A percentile compares a stretch with the other conserved stretches of the same genome.
These are phyloP conservation scores for Plasmopara viticola DNA, from an alignment of 352 stramenopile species.

Conservation along the genomic window DNA sequence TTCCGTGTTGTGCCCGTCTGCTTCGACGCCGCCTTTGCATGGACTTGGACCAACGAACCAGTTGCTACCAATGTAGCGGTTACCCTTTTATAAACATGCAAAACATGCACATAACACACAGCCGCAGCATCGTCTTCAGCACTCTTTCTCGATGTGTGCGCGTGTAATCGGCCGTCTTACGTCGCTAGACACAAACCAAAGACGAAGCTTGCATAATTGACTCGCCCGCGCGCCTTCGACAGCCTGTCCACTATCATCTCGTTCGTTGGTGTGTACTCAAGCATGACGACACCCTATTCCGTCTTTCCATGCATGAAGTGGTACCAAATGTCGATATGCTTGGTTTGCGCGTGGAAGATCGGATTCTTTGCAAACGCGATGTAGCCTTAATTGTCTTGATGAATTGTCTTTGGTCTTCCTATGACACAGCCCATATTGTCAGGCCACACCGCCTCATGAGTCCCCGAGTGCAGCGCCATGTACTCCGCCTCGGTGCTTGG, in stretches of 20 bases:
- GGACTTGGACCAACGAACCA: too few species aligned
- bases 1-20: too few species aligned
- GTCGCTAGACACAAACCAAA: too few species aligned
- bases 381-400: not conserved
- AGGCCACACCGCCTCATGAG: slow-evolving; percentile 1
- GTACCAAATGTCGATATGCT: not conserved
- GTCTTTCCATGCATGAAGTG: not conserved
- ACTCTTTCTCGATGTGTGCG: too few species aligned
- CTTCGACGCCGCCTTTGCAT: too few species aligned
- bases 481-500: not conserved
- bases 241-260: not conserved
- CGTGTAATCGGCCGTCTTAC: too few species aligned
- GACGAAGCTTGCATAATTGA: too few species aligned
- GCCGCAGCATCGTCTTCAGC: too few species aligned
- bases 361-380: not conserved
- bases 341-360: not conserved
- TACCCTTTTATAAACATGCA: too few species aligned
- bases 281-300: not conserved
- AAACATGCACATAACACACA: too few species aligned
- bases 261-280: not conserved
- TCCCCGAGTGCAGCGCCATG: not conserved
- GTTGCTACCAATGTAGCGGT: too few species aligned
- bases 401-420: not conserved
- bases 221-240: not conserved
- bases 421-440: not conserved